Evolutionary conservation across 2,329 filamentous ascomycete genomes (phyloP), one percentile per base, ranked within the genome.

Genomic region (Didymella sp.): DNA sequence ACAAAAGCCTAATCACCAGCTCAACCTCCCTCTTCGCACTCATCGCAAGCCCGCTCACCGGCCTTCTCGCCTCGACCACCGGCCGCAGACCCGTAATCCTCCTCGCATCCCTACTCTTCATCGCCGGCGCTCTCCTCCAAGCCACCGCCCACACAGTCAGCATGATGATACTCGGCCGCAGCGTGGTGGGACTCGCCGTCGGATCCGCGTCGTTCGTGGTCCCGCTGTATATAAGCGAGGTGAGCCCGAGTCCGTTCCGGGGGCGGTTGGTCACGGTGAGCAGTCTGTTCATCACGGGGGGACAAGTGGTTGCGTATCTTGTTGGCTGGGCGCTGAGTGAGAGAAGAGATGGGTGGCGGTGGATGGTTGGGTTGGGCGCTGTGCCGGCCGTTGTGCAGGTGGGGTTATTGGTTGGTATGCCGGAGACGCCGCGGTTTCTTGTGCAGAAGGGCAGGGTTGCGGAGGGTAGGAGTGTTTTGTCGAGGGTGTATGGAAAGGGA

Each of bases 391-490:
- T 85, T 0, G 52, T 92, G 3, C 94, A 97, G 73, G 84, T 86
- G 5, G 72, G 81, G 0, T 78, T 96, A 51, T 78, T 97, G 57
- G 66, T 86, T 2, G 80, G 86, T 48, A 89, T 96, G 84, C 92
- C 92, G 0, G 94, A 98, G 77, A 96, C 91, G 12, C 94, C 94
- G 30, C 83, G 94, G 22, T 97, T 91, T 89, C 82, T 97, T 21
- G 87, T 96, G 19, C 88, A 87, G 72, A 85, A 83, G 3, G 89
- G 87, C 1, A 80, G 82, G 44, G 81, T 82, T 3, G 79, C 79
- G 4, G 83, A 85, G 58, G 94, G 92, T 4, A 84, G 83, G 59
- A 69, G 67, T 4, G 86, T 96, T 2, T 78, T 97, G 19, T 58
- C 42, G 28, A 85, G 82, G 59, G 85, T 92, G 2, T 88, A 89